phyloP scores from a whole-genome alignment of 306 rosid species.

The Lupinus albus region DNA sequence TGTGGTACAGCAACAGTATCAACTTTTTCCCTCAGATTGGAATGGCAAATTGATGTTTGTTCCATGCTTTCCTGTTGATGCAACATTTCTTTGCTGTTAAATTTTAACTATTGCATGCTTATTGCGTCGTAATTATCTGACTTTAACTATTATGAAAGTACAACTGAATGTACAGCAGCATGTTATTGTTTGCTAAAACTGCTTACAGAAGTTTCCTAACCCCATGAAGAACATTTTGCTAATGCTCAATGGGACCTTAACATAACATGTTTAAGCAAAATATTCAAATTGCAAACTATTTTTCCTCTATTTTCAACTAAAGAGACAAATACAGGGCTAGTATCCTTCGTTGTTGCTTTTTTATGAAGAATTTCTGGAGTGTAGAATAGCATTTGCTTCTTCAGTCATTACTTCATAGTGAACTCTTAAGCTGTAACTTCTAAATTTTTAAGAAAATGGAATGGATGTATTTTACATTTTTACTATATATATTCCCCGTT shows the following conservation, averaged over 20 bases:
- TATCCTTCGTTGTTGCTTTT: neutral
- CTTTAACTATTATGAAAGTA: too few relatives aligned
- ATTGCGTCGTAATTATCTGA: too few relatives aligned
- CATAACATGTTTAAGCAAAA: neutral
- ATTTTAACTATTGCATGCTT: too few relatives aligned
- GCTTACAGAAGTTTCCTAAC: neutral
- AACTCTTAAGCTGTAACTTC: neutral
- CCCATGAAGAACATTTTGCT: too few relatives aligned
- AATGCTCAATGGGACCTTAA: neutral
- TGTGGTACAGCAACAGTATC: too few relatives aligned
- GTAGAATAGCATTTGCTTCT: slow-evolving; percentile 9
- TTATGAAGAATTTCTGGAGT: neutral
- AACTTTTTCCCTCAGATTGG: too few relatives aligned
- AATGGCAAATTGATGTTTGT: too few relatives aligned
- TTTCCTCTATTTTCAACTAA: neutral
- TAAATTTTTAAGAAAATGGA: neutral
- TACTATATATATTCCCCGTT: neutral
- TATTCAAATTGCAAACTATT: slow-evolving; percentile 1
- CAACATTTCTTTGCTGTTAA: too few relatives aligned
- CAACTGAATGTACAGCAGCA: too few relatives aligned
- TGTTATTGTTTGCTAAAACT: too few relatives aligned
- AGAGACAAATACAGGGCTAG: neutral
- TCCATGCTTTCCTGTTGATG: too few relatives aligned
- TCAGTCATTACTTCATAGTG: neutral
- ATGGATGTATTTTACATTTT: neutral